These are phyloP conservation scores for Fusarium paranaense DNA, from an alignment of 2,329 filamentous ascomycete species.

Conservation along the genomic window DNA sequence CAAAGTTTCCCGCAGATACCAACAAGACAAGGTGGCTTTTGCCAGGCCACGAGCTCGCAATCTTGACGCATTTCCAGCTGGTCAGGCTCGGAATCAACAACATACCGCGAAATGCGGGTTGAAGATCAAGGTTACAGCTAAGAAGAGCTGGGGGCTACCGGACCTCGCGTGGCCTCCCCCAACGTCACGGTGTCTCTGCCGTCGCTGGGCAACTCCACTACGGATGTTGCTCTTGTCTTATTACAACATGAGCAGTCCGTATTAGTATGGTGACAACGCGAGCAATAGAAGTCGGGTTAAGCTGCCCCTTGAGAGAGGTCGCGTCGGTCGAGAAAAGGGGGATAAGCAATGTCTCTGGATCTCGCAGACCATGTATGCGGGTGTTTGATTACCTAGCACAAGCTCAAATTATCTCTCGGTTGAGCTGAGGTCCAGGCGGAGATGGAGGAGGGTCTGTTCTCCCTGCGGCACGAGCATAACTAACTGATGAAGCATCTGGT, in stretches of 20 bases:
- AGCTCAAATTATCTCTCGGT: conserved; percentile 26
- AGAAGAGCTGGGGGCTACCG: conserved; percentile 12
- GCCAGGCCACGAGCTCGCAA: conserved; percentile 20
- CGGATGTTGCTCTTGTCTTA: conserved; percentile 30
- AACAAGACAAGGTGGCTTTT: conserved; percentile 38
- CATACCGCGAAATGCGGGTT: conserved; percentile 22
- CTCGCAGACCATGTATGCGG: conserved; percentile 20
- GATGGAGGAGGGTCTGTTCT: conserved; percentile 33
- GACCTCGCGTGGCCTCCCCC: conserved; percentile 6
- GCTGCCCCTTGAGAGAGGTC: conserved; percentile 16
- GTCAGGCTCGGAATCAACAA: conserved; percentile 27
- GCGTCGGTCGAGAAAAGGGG: conserved; percentile 25
- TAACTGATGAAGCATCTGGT: conserved; percentile 10
- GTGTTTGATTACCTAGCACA: conserved; percentile 40
- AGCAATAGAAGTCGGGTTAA: conserved; percentile 36
- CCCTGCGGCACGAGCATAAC: conserved; percentile 23
- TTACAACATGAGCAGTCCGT: conserved; percentile 26
- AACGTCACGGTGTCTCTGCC: conserved; percentile 26
- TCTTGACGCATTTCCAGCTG: conserved; percentile 25
- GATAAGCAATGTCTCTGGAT: conserved; percentile 9
- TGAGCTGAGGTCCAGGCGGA: conserved; percentile 16
- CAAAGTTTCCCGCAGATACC: conserved; percentile 30
- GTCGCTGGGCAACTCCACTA: conserved; percentile 31
- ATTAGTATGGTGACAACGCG: conserved; percentile 21
- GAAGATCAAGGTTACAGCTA: conserved; percentile 7